Evolutionary conservation across 345 rosid genomes (phyloP).

Genomic region (Acer negundo): DNA sequence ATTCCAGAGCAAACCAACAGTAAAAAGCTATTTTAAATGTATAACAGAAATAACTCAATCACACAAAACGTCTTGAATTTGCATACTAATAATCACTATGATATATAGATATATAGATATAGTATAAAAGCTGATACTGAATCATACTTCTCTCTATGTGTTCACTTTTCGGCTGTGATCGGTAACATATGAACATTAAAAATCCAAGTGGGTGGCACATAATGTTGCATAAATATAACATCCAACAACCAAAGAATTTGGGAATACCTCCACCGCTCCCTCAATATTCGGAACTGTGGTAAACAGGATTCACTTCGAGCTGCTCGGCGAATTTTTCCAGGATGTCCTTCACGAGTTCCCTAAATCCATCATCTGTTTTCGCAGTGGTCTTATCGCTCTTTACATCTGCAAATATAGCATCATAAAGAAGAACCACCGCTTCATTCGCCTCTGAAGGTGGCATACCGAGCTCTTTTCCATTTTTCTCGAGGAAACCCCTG

Average conservation of each 20-base stretch:
- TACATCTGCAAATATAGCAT: slow-evolving; percentile 48
- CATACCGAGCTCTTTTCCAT: slow-evolving; percentile 66
- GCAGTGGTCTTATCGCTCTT: slow-evolving; percentile 27
- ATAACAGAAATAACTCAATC: neutral
- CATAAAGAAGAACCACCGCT: slow-evolving; percentile 53
- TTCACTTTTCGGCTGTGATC: neutral
- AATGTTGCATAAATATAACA: slow-evolving; percentile 16
- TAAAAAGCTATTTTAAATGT: neutral
- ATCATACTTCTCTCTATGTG: neutral
- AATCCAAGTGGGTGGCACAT: slow-evolving; percentile 3
- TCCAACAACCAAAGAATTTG: neutral
- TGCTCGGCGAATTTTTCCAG: slow-evolving; percentile 60
- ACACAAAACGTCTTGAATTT: slow-evolving; percentile 5
- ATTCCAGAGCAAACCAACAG: neutral
- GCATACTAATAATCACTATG: neutral
- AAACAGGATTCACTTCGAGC: slow-evolving; percentile 59
- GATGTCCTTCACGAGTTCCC: slow-evolving; percentile 47
- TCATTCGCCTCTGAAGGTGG: slow-evolving; percentile 71
- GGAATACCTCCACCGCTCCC: neutral
- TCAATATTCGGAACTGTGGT: slow-evolving; percentile 42
- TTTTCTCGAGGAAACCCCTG: slow-evolving; percentile 51
- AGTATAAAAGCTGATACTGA: neutral
- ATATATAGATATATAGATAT: neutral
- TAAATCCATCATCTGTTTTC: slow-evolving; percentile 29
- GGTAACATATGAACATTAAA: slow-evolving; percentile 5